Percentiles rank a stretch among this genome's conserved stretches.
These are phyloP conservation scores for Cercospora nicotianae DNA, from an alignment of 2,329 filamentous ascomycete genomes.

Conservation along the genomic window DNA sequence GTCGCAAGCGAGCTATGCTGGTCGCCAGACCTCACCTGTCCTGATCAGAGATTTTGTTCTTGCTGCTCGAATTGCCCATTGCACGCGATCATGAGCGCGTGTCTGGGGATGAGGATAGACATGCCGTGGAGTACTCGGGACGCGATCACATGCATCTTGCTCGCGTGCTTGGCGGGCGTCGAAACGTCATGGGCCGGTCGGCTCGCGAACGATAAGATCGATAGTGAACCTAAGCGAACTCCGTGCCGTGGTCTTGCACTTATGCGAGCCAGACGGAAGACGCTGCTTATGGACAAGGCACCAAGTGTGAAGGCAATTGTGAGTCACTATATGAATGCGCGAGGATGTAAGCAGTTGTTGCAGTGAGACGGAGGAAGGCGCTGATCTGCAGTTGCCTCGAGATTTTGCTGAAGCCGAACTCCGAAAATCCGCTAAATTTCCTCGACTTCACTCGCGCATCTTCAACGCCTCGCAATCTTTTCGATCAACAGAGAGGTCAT, in stretches of 20 bases:
- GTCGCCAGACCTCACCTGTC: constrained; percentile 67
- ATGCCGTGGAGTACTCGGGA: not conserved
- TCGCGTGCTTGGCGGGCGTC: constrained; percentile 7
- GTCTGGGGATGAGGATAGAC: not conserved
- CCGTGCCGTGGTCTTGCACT: not conserved
- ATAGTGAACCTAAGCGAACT: constrained; percentile 4
- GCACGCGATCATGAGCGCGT: constrained; percentile 2
- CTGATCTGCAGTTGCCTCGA: not conserved
- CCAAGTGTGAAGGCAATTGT: not conserved
- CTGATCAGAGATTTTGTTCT: constrained; percentile 70
- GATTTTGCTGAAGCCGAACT: constrained; percentile 1
- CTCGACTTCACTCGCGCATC: not conserved
- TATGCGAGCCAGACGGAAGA: not conserved
- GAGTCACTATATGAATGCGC: not conserved
- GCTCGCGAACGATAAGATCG: constrained; percentile 2
- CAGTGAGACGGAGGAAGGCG: not conserved
- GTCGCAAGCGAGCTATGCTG: constrained; percentile 7
- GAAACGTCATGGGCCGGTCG: constrained; percentile 1
- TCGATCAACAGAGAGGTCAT: not conserved
- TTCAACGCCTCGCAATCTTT: not conserved
- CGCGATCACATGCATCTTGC: constrained; percentile 3
- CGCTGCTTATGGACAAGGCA: not conserved
- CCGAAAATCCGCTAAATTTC: constrained; percentile 5
- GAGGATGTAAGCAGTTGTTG: not conserved
- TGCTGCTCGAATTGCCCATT: constrained; percentile 67